Base-by-base conservation (phyloP, 805 yeast genomes). In the Candida maesae region DNA sequence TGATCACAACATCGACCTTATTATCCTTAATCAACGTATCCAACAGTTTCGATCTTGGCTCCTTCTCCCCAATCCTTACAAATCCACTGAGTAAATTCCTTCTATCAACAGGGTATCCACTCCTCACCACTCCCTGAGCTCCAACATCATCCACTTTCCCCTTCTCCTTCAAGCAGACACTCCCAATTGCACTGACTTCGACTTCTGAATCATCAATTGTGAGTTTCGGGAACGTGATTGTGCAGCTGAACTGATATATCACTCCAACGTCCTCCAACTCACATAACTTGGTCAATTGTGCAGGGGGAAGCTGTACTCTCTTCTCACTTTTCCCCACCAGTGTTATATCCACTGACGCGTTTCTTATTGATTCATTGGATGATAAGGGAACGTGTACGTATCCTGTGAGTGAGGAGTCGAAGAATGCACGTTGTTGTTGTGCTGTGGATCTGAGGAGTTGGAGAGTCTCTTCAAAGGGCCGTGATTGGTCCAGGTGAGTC, bases 171-270 rank as follows among this genome's bases (percentile, higher is more conserved):
- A 6, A 7, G 6, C 17, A 14, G 9, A 23, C 23, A 1, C 26
- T 18, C 9, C 19, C 32, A 14, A 23, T 35, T 10, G 14, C 20
- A 8, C 29, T 25, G 18, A 38, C 2, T 6, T 34, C 36, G 3
- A 55, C 17, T 0, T 27, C 5, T 10, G 61, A 58, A 5, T 51
- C 46, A 8, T 42, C 45, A 4, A 56, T 24, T 33, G 46, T 49
- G 10, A 45, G 21, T 40, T 54, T 56, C 13, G 61, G 61, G 38
- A 52, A 55, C 4, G 51, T 33, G 4, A 50, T 36, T 20, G 49
- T 43, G 7, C 43, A 6, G 5, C 36, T 37, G 29, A 56, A 50
- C 11, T 38, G 43, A 38, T 43, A 54, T 14, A 42, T 17, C 17
- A 19, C 25, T 4, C 9, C n/a, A n/a, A n/a, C 36, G 1, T 36